These are phyloP conservation scores for Fagus sylvatica DNA, from an alignment of 306 rosid species.

Conservation along the genomic window DNA sequence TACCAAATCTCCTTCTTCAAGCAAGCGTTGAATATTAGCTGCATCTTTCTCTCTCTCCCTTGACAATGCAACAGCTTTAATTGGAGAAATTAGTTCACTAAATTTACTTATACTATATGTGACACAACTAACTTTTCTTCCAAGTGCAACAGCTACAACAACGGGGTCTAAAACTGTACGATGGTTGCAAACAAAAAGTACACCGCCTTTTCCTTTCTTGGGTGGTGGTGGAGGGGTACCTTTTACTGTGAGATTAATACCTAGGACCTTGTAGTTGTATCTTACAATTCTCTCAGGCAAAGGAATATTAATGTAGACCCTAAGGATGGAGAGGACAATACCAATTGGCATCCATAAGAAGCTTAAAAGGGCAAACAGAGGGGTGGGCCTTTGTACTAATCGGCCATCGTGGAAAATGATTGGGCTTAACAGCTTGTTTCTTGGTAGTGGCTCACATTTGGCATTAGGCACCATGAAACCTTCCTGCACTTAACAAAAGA, in stretches of 20 bases:
- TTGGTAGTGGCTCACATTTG: conserved; percentile 60
- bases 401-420: conserved; percentile 92
- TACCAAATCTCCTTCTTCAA: conserved; percentile 86
- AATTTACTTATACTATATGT: conserved; percentile 91
- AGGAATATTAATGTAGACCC: conserved; percentile 77
- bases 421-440: conserved; percentile 76
- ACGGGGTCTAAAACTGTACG: conserved; percentile 88
- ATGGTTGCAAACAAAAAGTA: conserved; percentile 84
- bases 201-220: conserved; percentile 67
- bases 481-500: conserved; percentile 51
- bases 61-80: conserved; percentile 76
- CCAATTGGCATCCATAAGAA: conserved; percentile 91
- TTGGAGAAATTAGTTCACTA: conserved; percentile 78
- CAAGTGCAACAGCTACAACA: conserved; percentile 65
- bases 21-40: conserved; percentile 59
- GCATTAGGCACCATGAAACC: conserved; percentile 73
- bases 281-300: conserved; percentile 70
- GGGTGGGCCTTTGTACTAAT: conserved; percentile 82
- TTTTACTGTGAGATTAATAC: conserved; percentile 65
- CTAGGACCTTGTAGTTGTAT: conserved; percentile 70
- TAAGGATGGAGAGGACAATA: conserved; percentile 60
- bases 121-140: conserved; percentile 88
- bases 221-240: conserved; percentile 91
- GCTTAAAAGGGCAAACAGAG: conserved; percentile 58
- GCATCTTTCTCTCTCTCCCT: conserved; percentile 90